Evolutionary conservation across 1,284 basidiomycete genomes (phyloP), one percentile per base, ranked within the genome.

Genomic region (Ganoderma leucocontextum): DNA sequence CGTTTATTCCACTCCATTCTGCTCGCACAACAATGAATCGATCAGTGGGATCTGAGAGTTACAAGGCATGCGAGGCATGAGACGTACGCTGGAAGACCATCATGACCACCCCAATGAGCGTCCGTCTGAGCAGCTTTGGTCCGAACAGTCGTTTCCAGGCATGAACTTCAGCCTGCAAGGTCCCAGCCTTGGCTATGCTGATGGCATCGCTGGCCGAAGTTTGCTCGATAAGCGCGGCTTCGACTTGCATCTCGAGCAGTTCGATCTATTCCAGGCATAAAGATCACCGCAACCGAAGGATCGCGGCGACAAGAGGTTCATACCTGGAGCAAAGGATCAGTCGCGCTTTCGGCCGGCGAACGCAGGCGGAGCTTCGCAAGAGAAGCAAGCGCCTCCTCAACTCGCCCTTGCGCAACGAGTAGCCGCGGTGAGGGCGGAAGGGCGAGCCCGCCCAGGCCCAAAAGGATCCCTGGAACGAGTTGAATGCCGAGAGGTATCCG

Each of bases 1-100:
- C 92, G 75, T 94, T 95, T 71, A 94, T 94, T 2, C 93, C 93
- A 70, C 89, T 91, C 92, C 92, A 94, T 81, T 94, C 92, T 94
- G 73, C 25, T 25, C 29, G 49, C 41, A 19, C 9, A 33, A 0
- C 4, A 35, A 64, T n/a, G 8, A 25, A n/a, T n/a, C 8, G 13
- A 63, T 55, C 33, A 33, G 19, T 60, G 64, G 62, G 53, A 12
- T 8, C 69, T 53, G 25, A 52, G 53, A 33, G 17, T 41, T 41
- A 6, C 47, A 38, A 13, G 53, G 22, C 12, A 15, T 36, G 33
- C 29, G 60, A 9, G 4, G 5, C 10, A 22, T 38, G 57, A 25
- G 25, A 81, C 90, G 52, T 73, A 93, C 92, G 92, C 80, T 94
- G 92, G 73, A 93, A 94, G 66, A 92, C 87, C 90, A 93, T 93